These are phyloP conservation scores for Clathrospora elynae DNA, from an alignment of 2,329 filamentous ascomycete species.

Conservation along the genomic window DNA sequence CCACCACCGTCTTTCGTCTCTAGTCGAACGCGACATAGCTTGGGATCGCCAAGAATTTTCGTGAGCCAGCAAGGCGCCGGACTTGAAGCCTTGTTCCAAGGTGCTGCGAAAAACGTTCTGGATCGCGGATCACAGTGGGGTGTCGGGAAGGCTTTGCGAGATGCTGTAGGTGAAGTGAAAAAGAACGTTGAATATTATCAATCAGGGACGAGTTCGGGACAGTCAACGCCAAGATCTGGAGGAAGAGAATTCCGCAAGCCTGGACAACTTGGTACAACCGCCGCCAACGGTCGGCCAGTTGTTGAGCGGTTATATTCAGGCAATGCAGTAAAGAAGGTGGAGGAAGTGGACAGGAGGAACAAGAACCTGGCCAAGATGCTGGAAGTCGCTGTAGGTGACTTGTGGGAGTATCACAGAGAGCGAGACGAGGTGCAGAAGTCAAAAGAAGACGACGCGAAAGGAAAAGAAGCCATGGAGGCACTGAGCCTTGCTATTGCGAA, in stretches of 20 bases:
- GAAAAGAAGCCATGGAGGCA: constrained; percentile 47
- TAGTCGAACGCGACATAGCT: constrained; percentile 33
- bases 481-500: constrained; percentile 57
- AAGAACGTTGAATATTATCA: constrained; percentile 75
- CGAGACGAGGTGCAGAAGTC: constrained; percentile 51
- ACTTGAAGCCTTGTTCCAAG: constrained; percentile 74
- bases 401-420: constrained; percentile 64
- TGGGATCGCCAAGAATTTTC: constrained; percentile 37
- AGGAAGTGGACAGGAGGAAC: constrained; percentile 66
- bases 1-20: constrained; percentile 31
- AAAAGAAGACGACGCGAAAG: constrained; percentile 33
- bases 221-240: constrained; percentile 41
- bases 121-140: constrained; percentile 76
- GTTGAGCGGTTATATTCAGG: constrained; percentile 29
- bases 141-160: constrained; percentile 80
- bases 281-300: constrained; percentile 21
- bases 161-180: constrained; percentile 77
- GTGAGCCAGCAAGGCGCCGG: constrained; percentile 44
- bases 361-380: constrained; percentile 70
- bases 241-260: constrained; percentile 45
- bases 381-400: constrained; percentile 66
- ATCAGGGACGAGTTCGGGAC: constrained; percentile 33
- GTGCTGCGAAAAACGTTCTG: constrained; percentile 75
- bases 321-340: constrained; percentile 38
- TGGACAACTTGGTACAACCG: constrained; percentile 27